A percentile compares a stretch with the other conserved stretches of the same genome.
Conservation (phyloP, 306 rosid genomes). For the Dryas drummondii region DNA sequence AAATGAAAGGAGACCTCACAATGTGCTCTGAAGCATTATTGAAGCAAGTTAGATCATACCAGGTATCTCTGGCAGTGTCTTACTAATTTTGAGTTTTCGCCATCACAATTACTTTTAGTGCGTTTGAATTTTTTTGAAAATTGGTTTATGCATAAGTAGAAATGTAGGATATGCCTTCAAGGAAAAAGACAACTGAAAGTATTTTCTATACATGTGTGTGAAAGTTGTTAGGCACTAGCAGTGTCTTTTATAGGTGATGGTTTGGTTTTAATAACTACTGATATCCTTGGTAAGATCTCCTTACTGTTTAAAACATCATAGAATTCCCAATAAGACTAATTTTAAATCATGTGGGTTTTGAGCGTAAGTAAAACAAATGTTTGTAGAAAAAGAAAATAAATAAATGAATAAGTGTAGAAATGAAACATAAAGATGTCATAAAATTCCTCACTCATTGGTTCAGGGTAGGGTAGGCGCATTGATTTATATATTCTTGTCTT, state of each 20-base stretch:
- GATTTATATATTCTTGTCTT: not conserved
- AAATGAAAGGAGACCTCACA: constrained; percentile 69
- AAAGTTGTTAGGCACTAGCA: not conserved
- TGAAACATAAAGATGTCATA: not conserved
- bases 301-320: not conserved
- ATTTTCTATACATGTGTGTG: not conserved
- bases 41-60: constrained; percentile 94
- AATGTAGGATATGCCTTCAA: not conserved
- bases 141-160: not conserved
- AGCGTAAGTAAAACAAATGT: not conserved
- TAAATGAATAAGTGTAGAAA: too few relatives aligned
- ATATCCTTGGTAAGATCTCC: not conserved
- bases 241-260: not conserved
- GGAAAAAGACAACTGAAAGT: not conserved
- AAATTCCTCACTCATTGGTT: not conserved
- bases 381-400: not conserved
- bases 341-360: not conserved
- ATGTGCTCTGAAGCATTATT: constrained; percentile 94
- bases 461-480: not conserved
- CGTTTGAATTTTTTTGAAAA: not conserved
- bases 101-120: not conserved
- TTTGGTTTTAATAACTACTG: not conserved
- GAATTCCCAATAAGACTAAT: not conserved
- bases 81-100: not conserved
- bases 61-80: constrained; percentile 42